Base-by-base conservation (phyloP, 1,284 basidiomycete genomes). In the Microbotryum lychnidis-dioicae region DNA sequence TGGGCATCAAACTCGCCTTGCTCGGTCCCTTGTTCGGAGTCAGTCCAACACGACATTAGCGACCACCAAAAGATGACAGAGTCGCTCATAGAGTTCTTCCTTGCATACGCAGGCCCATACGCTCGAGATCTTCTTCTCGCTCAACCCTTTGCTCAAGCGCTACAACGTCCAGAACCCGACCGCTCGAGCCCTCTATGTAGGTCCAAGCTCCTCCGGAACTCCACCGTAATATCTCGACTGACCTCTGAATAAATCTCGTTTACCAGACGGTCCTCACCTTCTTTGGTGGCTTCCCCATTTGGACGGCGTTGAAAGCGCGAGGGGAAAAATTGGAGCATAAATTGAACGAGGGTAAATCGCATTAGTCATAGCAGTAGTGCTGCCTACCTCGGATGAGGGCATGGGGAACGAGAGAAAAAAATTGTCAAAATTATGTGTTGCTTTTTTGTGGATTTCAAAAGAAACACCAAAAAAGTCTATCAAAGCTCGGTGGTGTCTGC, bases 201-300 rank as follows among this genome's bases (percentile, higher is more conserved):
- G 37, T 42, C 12, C 9, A 42, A 4, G 12, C 37, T 42, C 37
- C 16, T 4, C 6, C 37, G 4, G 37, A 42, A 42, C 6, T 14
- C 18, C 37, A 18, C 37, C 37, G 16, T 16, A 42, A 10, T 12
- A 42, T 42, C 37, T 31, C 31, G 31, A 42, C 16, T 42, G 16
- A 18, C 12, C 37, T 31, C 48, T 18, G 27, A 50, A 16, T 49
- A 2, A 27, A 18, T 25, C 31, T 46, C 9, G n/a, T 46, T 37
- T 14, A 14, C 4, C 21, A 53, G 54, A 31, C 20, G 20, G 25
- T 52, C 12, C 42, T 60, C 6, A 61, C 62, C 7, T 12, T 66
- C 42, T 2, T 63, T 9, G 52, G 51, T 7, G 64, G 64, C 10
- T 60, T 66, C 37, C 58, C 62, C 2, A 58, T 63, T 20, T 66